A percentile compares a stretch with the other conserved stretches of the same genome.
Evolutionary conservation across 1,284 basidiomycete species (phyloP).

Genomic region (Fistulina hepatica): DNA sequence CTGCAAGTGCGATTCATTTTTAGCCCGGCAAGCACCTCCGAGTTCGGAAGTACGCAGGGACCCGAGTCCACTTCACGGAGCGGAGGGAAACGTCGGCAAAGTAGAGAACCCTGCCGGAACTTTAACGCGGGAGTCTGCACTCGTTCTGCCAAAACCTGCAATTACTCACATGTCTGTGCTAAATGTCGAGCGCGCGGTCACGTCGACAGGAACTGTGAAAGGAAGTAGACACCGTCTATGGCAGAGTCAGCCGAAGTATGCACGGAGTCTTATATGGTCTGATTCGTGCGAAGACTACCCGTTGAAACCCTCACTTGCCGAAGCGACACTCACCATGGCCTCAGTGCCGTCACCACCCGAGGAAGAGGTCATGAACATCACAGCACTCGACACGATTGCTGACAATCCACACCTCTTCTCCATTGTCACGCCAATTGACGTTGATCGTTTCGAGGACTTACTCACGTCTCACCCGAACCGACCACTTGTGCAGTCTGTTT

Average conservation of each 20-base stretch:
- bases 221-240: too few relatives aligned
- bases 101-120: constrained; percentile 9
- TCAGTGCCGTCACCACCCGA: constrained; percentile 15
- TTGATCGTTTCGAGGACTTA: constrained; percentile 20
- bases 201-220: too few relatives aligned
- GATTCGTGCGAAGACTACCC: not conserved
- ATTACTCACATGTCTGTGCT: constrained; percentile 14
- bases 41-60: too few relatives aligned
- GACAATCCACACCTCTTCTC: constrained; percentile 23
- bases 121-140: constrained; percentile 15
- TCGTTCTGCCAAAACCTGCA: constrained; percentile 6
- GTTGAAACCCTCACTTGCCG: too few relatives aligned
- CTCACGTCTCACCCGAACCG: constrained; percentile 27
- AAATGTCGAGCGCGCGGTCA: constrained; percentile 8
- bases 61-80: too few relatives aligned
- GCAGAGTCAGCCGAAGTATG: constrained; percentile 1
- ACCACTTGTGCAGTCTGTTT: constrained; percentile 25
- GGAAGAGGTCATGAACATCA: constrained; percentile 11
- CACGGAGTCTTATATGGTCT: constrained; percentile 6
- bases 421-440: constrained; percentile 26
- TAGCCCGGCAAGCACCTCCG: too few relatives aligned
- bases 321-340: constrained; percentile 14
- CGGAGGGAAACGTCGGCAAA: too few relatives aligned
- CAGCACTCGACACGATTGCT: constrained; percentile 14
- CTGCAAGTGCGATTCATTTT: constrained; percentile 3